Conservation (phyloP, 371 early-diverging fungal species). For the Rhizopus delemar region DNA sequence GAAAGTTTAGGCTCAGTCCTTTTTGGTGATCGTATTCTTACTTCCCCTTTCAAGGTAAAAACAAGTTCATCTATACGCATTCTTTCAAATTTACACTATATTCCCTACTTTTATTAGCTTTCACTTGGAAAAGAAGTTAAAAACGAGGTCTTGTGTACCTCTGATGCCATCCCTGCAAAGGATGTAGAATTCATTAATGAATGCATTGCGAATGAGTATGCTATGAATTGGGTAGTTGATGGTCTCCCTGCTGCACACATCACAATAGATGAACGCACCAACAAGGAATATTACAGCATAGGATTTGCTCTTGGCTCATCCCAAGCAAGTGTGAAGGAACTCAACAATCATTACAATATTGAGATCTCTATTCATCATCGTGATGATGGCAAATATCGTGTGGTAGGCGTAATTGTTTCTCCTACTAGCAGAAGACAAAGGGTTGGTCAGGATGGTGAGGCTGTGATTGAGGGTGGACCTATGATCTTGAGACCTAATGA, state of each 20-base stretch:
- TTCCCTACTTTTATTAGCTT: constrained; percentile 15
- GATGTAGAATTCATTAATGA: constrained; percentile 87
- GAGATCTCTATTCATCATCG: constrained; percentile 79
- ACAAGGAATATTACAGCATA: constrained; percentile 69
- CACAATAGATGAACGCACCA: constrained; percentile 58
- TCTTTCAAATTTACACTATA: neutral
- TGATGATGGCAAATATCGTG: constrained; percentile 64
- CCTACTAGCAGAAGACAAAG: constrained; percentile 60
- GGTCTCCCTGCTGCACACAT: constrained; percentile 87
- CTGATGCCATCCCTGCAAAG: constrained; percentile 57
- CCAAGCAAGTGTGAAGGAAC: constrained; percentile 1
- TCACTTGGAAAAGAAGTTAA: constrained; percentile 33
- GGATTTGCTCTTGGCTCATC: constrained; percentile 75
- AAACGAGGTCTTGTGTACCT: constrained; percentile 71
- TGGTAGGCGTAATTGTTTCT: constrained; percentile 85
- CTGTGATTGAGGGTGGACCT: constrained; percentile 39
- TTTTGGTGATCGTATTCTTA: constrained; percentile 95
- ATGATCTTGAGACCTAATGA: constrained; percentile 51
- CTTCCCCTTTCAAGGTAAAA: constrained; percentile 79
- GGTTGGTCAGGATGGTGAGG: constrained; percentile 37
- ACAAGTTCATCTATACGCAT: neutral
- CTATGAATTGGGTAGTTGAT: constrained; percentile 87
- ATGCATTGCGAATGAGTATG: constrained; percentile 81
- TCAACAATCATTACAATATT: constrained; percentile 90
- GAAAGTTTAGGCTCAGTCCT: constrained; percentile 91